Base-by-base conservation (phyloP, 75 land plant genomes). In the Ceratopteris richardii region DNA sequence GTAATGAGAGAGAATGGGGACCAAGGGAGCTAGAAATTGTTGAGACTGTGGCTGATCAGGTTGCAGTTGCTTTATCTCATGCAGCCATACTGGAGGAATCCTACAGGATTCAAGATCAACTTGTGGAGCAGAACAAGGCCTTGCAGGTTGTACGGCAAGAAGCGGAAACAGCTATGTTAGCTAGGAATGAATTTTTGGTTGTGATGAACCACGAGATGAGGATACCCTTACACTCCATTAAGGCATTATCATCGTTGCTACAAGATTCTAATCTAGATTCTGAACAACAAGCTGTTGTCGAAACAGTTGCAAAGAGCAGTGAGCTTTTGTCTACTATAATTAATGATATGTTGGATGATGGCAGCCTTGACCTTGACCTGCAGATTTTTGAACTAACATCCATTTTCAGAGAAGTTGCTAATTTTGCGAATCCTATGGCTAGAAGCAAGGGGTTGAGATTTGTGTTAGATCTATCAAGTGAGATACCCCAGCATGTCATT, bases 61-160 rank as follows among this genome's bases (percentile, higher is more conserved):
- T 90, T 23, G 91, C 96, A 55, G 90, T 90, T 10, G 90, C 96
- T 19, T 73, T 90, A 4, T 90, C 96, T 7, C 96, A 86, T 69
- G 96, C 90, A 42, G 77, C 91, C 9, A 80, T 90, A 48, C 66
- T 90, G 42, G 96, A 90, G 59, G 91, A 90, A 60, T 82, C 91
- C 7, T 82, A 80, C 30, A 59, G 74, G 21, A 86, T 76, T 71
- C 77, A 86, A 33, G 82, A 90, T 26, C 70, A 70, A 44, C 59
- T 89, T 13, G 77, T 11, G 40, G 84, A 80, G 20, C 91, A 83
- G 57, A 86, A 90, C 41, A 67, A 77, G 21, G 78, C 79, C 1
- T 43, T 86, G 31, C 83, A 78, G 24, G 65, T 48, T 22, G 96
- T 84, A 9, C 75, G 63, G 40, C 41, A 61, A 51, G 65, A 83